These are phyloP conservation scores for Lasiosphaeris hirsuta DNA, from an alignment of 495 filamentous ascomycete genomes.

Conservation along the genomic window DNA sequence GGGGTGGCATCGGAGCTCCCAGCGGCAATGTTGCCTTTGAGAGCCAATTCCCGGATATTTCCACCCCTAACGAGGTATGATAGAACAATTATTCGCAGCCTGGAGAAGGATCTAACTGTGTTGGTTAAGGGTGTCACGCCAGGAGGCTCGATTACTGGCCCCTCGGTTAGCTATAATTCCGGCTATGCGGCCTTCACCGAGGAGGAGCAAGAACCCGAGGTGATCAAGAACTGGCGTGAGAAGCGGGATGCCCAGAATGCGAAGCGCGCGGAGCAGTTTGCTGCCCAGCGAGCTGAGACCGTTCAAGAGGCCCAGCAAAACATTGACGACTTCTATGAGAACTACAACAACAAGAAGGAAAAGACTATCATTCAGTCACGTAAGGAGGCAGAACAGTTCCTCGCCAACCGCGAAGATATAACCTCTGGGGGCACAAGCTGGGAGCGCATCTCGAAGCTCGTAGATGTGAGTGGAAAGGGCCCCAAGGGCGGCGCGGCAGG, in stretches of 20 bases:
- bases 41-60: slow-evolving; percentile 81
- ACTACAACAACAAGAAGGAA: slow-evolving; percentile 96
- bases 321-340: slow-evolving; percentile 99
- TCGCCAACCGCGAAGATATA: slow-evolving; percentile 84
- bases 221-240: slow-evolving; percentile 89
- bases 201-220: slow-evolving; percentile 80
- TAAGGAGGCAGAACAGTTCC: slow-evolving; percentile 91
- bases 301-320: slow-evolving; percentile 79
- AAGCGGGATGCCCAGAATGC: slow-evolving; percentile 73
- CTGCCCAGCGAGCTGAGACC: slow-evolving; percentile 73
- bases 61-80: slow-evolving; percentile 74
- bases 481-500: slow-evolving; percentile 77
- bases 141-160: slow-evolving; percentile 81
- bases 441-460: slow-evolving; percentile 95
- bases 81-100: neutral
- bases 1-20: slow-evolving; percentile 50
- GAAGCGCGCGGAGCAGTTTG: slow-evolving; percentile 73
- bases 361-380: slow-evolving; percentile 81
- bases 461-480: slow-evolving; percentile 94
- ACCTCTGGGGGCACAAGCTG: slow-evolving; percentile 92
- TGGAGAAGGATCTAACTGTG: slow-evolving; percentile 20
- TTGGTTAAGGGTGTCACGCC: slow-evolving; percentile 69
- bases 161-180: slow-evolving; percentile 67
- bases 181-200: slow-evolving; percentile 51
- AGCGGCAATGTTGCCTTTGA: slow-evolving; percentile 70